phyloP scores from a whole-genome alignment of 2,329 filamentous ascomycete species.

The Zymoseptoria ardabiliae region DNA sequence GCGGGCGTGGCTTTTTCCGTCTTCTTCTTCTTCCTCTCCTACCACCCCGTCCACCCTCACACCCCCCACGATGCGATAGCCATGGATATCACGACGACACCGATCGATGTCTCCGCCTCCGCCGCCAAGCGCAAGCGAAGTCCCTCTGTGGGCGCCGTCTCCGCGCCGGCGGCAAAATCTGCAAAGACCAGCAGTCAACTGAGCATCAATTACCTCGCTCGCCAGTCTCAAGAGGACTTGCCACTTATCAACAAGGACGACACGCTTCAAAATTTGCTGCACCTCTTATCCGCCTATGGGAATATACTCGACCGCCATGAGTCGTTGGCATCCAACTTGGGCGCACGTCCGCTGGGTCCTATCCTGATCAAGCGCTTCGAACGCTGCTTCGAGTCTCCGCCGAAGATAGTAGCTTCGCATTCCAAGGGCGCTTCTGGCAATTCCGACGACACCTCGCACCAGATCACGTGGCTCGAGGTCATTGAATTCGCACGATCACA shows the following conservation, averaged over 20 bases:
- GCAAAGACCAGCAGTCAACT: constrained; percentile 52
- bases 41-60: neutral
- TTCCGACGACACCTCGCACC: constrained; percentile 36
- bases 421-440: constrained; percentile 31
- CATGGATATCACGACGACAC: constrained; percentile 8
- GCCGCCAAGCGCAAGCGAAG: constrained; percentile 44
- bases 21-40: constrained; percentile 3
- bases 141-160: constrained; percentile 26
- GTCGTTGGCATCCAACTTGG: constrained; percentile 76
- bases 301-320: constrained; percentile 78
- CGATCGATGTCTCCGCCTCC: constrained; percentile 8
- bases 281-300: constrained; percentile 72
- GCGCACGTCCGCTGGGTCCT: constrained; percentile 73
- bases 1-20: no score
- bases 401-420: constrained; percentile 57
- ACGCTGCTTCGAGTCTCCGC: constrained; percentile 74
- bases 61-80: neutral
- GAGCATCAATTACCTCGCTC: constrained; percentile 61
- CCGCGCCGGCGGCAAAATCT: constrained; percentile 15
- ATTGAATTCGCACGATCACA: constrained; percentile 77
- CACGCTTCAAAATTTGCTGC: constrained; percentile 64
- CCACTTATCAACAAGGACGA: constrained; percentile 59
- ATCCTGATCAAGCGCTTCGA: constrained; percentile 82
- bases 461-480: constrained; percentile 74
- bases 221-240: constrained; percentile 54